These are phyloP conservation scores for Podaxis mareebaensis DNA, from an alignment of 768 basidiomycete genomes.

Conservation along the genomic window DNA sequence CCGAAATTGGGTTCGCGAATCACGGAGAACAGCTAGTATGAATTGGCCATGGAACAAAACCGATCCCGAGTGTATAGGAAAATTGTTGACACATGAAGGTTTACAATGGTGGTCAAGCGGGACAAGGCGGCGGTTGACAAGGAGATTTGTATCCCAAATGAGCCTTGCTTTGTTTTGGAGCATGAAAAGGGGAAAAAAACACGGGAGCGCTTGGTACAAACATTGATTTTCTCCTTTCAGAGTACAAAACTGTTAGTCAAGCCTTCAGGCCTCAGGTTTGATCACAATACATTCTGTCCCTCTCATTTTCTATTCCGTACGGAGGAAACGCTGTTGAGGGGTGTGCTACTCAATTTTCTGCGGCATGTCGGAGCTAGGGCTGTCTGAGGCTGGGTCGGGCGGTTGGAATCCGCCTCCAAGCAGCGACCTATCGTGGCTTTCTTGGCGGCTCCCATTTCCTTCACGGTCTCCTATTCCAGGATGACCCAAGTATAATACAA, in stretches of 20 bases:
- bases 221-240: background rate
- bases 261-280: no score
- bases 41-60: background rate
- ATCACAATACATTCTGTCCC: no score
- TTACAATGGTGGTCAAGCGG: background rate
- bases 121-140: background rate
- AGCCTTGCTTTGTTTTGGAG: background rate
- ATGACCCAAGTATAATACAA: background rate
- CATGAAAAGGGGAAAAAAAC: background rate
- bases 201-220: background rate
- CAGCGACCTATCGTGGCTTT: no score
- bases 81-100: background rate
- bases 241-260: background rate
- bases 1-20: constrained; percentile 8
- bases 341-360: background rate
- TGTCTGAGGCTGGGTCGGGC: no score
- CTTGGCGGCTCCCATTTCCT: no score
- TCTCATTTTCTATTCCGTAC: no score
- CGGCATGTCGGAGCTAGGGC: background rate
- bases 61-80: background rate
- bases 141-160: background rate
- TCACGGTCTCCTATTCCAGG: background rate
- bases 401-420: no score
- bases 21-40: constrained; percentile 5
- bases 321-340: background rate